Evolutionary conservation across 805 yeast species (phyloP).

Genomic region (Kuraishia cidri): DNA sequence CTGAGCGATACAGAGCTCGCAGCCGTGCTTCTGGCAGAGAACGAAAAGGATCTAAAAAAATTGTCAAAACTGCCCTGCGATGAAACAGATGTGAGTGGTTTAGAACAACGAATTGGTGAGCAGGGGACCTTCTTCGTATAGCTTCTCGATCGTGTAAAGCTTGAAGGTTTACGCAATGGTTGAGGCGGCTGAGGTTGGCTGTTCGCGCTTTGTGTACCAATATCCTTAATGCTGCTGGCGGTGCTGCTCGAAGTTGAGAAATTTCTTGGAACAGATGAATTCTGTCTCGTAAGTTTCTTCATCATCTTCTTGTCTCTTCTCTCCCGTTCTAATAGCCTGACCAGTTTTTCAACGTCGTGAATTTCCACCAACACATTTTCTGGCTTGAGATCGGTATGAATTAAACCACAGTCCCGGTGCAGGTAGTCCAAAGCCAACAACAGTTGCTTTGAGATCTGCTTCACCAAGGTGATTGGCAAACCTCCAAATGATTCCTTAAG

Average conservation of each 20-base stretch:
- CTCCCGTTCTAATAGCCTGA: slow-evolving; percentile 31
- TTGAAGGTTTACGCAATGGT: too few species aligned
- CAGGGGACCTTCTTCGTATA: background rate
- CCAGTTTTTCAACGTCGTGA: slow-evolving; percentile 42
- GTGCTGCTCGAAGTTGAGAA: too few species aligned
- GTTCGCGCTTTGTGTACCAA: too few species aligned
- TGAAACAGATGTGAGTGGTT: slow-evolving; percentile 35
- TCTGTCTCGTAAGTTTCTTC: too few species aligned
- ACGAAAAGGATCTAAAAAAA: slow-evolving; percentile 24
- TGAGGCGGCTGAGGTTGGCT: too few species aligned
- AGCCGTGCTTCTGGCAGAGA: slow-evolving; percentile 14
- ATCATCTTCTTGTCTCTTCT: slow-evolving; percentile 4
- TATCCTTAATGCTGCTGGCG: too few species aligned
- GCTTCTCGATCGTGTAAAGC: too few species aligned
- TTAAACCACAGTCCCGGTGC: slow-evolving; percentile 54
- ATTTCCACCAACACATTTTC: slow-evolving; percentile 57
- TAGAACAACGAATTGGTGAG: slow-evolving; percentile 21
- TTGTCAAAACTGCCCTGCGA: slow-evolving; percentile 19
- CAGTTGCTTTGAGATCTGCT: slow-evolving; percentile 48
- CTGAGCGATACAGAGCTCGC: too few species aligned
- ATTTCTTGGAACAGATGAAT: too few species aligned
- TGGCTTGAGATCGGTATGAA: slow-evolving; percentile 72
- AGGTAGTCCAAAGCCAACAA: slow-evolving; percentile 47
- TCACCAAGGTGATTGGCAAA: slow-evolving; percentile 42
- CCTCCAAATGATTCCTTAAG: slow-evolving; percentile 37